Base-by-base conservation (phyloP, 345 rosid genomes). In the Hypericum androsaemum region DNA sequence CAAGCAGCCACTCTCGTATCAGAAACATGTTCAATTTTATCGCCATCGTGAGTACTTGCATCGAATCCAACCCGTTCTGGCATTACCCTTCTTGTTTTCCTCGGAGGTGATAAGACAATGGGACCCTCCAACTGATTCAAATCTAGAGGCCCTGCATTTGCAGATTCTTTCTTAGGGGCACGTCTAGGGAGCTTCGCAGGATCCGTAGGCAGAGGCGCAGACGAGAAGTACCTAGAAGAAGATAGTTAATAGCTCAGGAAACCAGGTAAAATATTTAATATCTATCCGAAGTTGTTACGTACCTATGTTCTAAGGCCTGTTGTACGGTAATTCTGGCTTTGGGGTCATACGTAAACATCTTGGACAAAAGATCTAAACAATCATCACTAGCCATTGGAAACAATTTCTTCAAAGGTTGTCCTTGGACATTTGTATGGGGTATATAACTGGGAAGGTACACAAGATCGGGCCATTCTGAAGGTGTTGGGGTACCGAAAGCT, bases 281-380 rank as follows among this genome's bases (percentile, higher is more conserved):
- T 22, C 4, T 22, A 22, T 22, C 32, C 32, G 53, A 64, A 8
- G 16, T 54, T 60, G 4, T 45, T 12, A 7, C 15, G 10, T 47
- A 87, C 95, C 95, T 80, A 73, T 87, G 98, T 53, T 87, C 84
- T 32, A 82, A 60, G 65, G 98, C 95, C 64, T 87, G 92, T 12
- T 90, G 80, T 38, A 60, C 80, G 1, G 96, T 48, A 69, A 84
- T 82, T 67, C 98, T 80, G 51, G 70, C 66, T 53, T 77, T 84
- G 57, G 96, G 98, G 60, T 87, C 87, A 54, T 90, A 90, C 0
- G 85, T 76, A 53, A 90, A 79, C 98, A 90, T 80, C 74, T 87
- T 87, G 10, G 83, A 68, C 37, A 84, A 63, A 57, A 90, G 74
- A 74, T 90, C 96, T 51, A 84, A 47, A 56, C 89, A 75, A 73